These are phyloP conservation scores for Jatropha multifida DNA, from an alignment of 441 rosid species.

Conservation along the genomic window DNA sequence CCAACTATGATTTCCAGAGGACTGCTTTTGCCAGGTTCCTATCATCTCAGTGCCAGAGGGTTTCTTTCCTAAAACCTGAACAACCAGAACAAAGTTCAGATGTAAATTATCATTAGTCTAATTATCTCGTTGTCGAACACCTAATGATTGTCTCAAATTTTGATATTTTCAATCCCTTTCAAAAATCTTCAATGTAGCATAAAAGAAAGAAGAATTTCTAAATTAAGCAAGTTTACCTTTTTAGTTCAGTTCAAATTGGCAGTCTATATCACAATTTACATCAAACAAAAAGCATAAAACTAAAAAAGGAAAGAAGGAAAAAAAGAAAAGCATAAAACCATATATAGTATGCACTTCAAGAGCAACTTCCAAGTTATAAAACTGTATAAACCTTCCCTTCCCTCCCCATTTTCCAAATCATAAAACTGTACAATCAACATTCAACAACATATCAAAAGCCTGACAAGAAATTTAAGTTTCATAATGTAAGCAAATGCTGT, in stretches of 20 bases:
- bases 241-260: too few species aligned
- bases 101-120: too few species aligned
- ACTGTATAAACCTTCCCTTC: not conserved
- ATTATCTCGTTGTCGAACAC: too few species aligned
- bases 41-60: constrained; percentile 37
- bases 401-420: not conserved
- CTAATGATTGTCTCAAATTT: too few species aligned
- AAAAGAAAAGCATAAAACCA: not conserved
- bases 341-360: not conserved
- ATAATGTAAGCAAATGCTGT: not conserved
- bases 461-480: not conserved
- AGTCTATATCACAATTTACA: too few species aligned
- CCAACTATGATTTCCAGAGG: constrained; percentile 45
- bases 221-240: too few species aligned
- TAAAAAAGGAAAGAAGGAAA: too few species aligned
- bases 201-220: not conserved
- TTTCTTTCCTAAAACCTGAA: constrained; percentile 53
- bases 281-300: too few species aligned
- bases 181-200: not conserved
- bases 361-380: not conserved
- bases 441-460: not conserved
- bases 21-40: constrained; percentile 47
- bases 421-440: not conserved
- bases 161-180: not conserved
- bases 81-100: constrained; percentile 12